Percentiles rank a stretch among this genome's conserved stretches.
Evolutionary conservation across 768 basidiomycete species (phyloP).

Genomic region (Tricholoma sp.): DNA sequence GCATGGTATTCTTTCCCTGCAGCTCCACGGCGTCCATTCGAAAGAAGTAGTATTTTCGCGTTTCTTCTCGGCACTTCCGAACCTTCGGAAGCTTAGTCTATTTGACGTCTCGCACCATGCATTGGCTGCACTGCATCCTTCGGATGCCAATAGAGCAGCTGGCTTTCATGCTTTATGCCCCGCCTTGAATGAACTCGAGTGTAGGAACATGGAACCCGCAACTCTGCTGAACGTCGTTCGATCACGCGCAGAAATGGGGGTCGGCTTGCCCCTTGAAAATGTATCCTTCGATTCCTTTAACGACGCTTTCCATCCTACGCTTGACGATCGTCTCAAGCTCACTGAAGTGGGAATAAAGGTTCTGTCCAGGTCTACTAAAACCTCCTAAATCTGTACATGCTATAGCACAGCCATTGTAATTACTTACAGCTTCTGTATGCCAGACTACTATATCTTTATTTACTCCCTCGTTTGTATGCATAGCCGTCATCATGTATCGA

Average conservation of each 20-base stretch:
- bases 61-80: slow-evolving; percentile 23
- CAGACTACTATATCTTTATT: no score
- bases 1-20: slow-evolving; percentile 24
- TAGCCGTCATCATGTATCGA: no score
- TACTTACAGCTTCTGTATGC: not conserved
- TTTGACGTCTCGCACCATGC: slow-evolving; percentile 18
- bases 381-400: not conserved
- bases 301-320: not conserved
- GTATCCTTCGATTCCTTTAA: slow-evolving; percentile 14
- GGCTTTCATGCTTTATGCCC: slow-evolving; percentile 12
- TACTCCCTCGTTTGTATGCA: no score
- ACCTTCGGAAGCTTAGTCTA: slow-evolving; percentile 18
- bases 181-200: slow-evolving; percentile 20
- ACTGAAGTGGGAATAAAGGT: slow-evolving; percentile 6
- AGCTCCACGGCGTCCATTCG: slow-evolving; percentile 24
- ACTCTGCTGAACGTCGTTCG: slow-evolving; percentile 16
- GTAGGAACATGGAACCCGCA: slow-evolving; percentile 21
- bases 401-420: not conserved
- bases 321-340: slow-evolving; percentile 6
- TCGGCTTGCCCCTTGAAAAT: slow-evolving; percentile 9
- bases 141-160: not conserved
- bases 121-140: slow-evolving; percentile 14
- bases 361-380: not conserved
- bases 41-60: slow-evolving; percentile 12
- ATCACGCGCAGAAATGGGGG: slow-evolving; percentile 7